Percentiles rank a stretch among this genome's conserved stretches.
Evolutionary conservation across 257 asterid species (phyloP).

Genomic region (Nicotiana noctiflora): DNA sequence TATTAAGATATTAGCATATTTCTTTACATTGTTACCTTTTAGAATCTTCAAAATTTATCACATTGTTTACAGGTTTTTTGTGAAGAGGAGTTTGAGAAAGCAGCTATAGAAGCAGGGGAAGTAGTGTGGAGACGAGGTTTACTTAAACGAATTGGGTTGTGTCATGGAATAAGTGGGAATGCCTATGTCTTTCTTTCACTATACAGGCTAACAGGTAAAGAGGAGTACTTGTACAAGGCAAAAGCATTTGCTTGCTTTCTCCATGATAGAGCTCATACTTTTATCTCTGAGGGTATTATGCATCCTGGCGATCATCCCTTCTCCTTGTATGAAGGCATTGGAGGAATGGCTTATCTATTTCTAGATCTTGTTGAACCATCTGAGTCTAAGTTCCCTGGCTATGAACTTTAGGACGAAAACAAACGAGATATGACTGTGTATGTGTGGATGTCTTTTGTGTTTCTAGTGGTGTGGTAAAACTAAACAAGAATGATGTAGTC

Average conservation of each 20-base stretch:
- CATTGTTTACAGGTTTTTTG: constrained; percentile 43
- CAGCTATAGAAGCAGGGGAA: constrained; percentile 66
- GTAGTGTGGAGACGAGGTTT: constrained; percentile 82
- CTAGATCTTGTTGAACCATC: constrained; percentile 59
- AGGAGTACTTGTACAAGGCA: constrained; percentile 57
- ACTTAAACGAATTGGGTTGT: constrained; percentile 66
- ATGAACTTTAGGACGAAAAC: constrained; percentile 37
- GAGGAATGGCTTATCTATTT: constrained; percentile 63
- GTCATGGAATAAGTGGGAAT: constrained; percentile 87
- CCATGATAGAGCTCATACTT: constrained; percentile 48
- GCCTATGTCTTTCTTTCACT: constrained; percentile 66
- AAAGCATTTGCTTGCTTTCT: constrained; percentile 74
- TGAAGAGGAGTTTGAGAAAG: constrained; percentile 54
- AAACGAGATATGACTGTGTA: background rate
- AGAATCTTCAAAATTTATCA: too few species aligned
- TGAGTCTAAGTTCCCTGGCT: constrained; percentile 60
- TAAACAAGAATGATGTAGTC: background rate
- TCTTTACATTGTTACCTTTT: too few species aligned
- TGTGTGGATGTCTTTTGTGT: background rate
- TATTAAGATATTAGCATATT: too few species aligned
- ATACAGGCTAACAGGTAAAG: constrained; percentile 51
- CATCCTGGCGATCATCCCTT: constrained; percentile 72
- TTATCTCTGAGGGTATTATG: constrained; percentile 55
- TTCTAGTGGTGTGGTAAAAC: background rate
- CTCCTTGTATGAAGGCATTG: constrained; percentile 75